Evolutionary conservation across 192 early-diverging fungal species (phyloP), one percentile per base, ranked within the genome.

Genomic region (Coemansia aciculifera): DNA sequence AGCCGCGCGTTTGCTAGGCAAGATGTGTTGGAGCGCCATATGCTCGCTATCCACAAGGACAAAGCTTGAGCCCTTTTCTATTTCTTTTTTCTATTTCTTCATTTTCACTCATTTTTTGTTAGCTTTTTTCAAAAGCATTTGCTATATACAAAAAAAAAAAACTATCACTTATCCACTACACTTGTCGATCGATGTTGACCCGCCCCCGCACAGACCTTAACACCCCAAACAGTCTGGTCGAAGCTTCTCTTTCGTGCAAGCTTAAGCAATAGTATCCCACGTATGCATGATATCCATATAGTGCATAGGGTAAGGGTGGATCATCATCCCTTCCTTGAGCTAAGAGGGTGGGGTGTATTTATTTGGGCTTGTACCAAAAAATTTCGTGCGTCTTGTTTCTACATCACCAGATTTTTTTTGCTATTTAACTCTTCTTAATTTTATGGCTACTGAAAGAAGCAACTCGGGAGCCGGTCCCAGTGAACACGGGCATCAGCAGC

Each of bases 11-110:
- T 85, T 72, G 77, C 81, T 15, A 78, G 86, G 13, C 48, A 68
- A 39, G 88, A 89, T 65, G 86, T 78, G 19, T 72, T 89, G 46
- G 67, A 85, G 39, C 79, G 84, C 56, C 84, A 85, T 68, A 57
- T 61, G 12, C 67, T 51, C 62, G 81, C 81, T 5, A 59, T 83
- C 17, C 81, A 83, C 67, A 71, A 69, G 42, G 59, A 39, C 23
- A 60, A n/a, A 64, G 15, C 19, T 13, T 54, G 23, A 29, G 51
- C 27, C 51, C 3, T 51, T 51, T 51, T 23, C 46, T 17, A 17
- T 60, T 19, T 34, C 51, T 61, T 51, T 44, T 42, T 51, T 12
- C 36, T 64, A 46, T 54, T 54, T 59, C 23, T 8, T 66, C 29
- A 49, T 24, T 59, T 27, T 27, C 43, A 62, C n/a, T 49, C 23